Percentiles rank a stretch among this genome's conserved stretches.
Conservation (phyloP, 176 grass and related monocot species). For the Bromus sterilis region DNA sequence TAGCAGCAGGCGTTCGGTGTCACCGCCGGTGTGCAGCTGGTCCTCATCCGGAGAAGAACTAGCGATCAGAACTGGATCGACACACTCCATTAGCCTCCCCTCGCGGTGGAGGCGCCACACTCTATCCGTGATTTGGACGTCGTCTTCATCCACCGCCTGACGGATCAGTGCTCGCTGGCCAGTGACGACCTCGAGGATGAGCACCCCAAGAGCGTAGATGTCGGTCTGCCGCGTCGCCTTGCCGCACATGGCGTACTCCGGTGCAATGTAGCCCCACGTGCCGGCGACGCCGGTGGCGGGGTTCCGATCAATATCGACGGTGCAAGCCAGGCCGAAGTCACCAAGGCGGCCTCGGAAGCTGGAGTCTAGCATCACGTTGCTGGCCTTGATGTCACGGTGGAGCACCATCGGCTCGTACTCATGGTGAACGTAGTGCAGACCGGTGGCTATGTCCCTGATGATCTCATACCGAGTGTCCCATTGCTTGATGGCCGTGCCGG, state of each 20-base stretch:
- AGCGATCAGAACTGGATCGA: no score
- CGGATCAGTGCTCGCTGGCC: background rate
- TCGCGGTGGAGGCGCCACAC: conserved; percentile 9
- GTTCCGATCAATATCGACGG: background rate
- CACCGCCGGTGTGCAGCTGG: background rate
- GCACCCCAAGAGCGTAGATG: no score
- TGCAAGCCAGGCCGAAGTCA: background rate
- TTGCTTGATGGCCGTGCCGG: background rate
- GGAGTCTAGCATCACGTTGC: conserved; percentile 3
- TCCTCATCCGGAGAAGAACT: background rate
- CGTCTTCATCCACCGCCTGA: background rate
- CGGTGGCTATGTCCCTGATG: background rate
- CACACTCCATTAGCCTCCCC: background rate
- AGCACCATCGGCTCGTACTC: background rate
- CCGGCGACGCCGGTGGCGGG: background rate
- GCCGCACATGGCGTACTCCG: background rate
- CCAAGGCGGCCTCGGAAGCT: background rate
- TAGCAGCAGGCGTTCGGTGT: background rate
- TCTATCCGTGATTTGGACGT: background rate
- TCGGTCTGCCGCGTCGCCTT: conserved; percentile 9
- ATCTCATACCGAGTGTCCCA: background rate
- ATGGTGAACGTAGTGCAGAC: background rate
- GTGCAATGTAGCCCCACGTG: conserved; percentile 12
- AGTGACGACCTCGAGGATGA: background rate
- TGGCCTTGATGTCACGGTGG: background rate